Evolutionary conservation across 179 eudicot genomes (phyloP), one percentile per base, ranked within the genome.

Genomic region (Patellifolia procumbens): DNA sequence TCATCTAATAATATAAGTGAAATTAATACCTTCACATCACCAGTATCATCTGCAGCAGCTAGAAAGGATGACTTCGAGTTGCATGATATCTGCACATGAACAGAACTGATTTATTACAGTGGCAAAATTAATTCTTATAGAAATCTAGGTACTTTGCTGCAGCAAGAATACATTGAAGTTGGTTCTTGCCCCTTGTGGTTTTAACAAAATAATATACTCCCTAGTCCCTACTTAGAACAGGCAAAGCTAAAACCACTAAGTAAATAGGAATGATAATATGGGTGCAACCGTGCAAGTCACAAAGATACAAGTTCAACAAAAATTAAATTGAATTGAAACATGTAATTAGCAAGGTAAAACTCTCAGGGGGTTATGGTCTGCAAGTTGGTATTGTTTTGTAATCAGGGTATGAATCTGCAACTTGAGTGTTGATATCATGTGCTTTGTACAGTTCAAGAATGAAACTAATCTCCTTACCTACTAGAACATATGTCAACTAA

Each of bases 31-130:
- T 94, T 94, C 52, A 92, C 89, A 86, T 91, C 93, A 83, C 98
- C 98, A 74, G 88, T 81, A 79, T 94, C 98, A 85, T 94, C 98
- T 74, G 97, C 91, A 45, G 97, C 91, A 84, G 97, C 98, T 74
- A 94, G 88, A 78, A 92, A 94, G 45, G 93, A 81, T 62, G 98
- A 91, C 85, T 86, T 92, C 42, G 88, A 81, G 85, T 88, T 89
- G 88, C 94, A 94, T 60, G 89, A 80, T 74, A 94, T 79, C 97
- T 94, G 86, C 77, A 85, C 68, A 68, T 74, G 64, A 28, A 68
- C 66, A 80, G 43, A 74, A 65, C n/a, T 48, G 35, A 64, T 68
- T 42, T 32, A 35, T 70, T 17, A 70, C 20, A 39, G 26, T 10
- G 3, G 28, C 60, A 70, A 29, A 58, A 48, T 6, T 68, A 19